Evolutionary conservation across 2,329 filamentous ascomycete species (phyloP).

Genomic region (Sordariomycetes sp.): DNA sequence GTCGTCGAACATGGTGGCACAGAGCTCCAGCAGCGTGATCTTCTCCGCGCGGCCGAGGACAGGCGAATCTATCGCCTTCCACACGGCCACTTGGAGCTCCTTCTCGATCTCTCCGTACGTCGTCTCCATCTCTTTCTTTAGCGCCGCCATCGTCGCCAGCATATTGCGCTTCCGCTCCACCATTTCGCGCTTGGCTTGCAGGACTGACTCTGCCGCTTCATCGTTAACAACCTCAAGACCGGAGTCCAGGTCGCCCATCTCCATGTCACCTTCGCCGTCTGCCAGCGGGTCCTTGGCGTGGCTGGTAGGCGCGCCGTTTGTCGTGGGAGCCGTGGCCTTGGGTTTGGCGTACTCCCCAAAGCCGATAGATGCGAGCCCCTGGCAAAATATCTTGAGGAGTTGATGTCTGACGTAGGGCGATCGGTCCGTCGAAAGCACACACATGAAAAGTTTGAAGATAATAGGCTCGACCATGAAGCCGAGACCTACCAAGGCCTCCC

Average conservation of each 20-base stretch:
- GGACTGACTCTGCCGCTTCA: constrained; percentile 27
- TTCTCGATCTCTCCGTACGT: constrained; percentile 25
- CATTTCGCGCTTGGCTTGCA: constrained; percentile 50
- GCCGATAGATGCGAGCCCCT: constrained; percentile 51
- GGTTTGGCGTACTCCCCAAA: constrained; percentile 47
- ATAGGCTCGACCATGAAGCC: constrained; percentile 44
- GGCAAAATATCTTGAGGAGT: constrained; percentile 47
- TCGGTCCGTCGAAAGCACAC: constrained; percentile 47
- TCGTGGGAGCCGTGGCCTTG: background rate
- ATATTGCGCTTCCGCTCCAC: constrained; percentile 56
- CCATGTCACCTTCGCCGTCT: constrained; percentile 7
- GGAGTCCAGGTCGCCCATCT: constrained; percentile 19
- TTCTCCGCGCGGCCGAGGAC: constrained; percentile 28
- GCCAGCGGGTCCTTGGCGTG: constrained; percentile 14
- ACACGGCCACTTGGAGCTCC: constrained; percentile 29
- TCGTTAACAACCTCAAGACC: constrained; percentile 30
- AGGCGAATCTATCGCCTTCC: constrained; percentile 28
- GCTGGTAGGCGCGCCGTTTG: background rate
- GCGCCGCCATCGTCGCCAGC: constrained; percentile 37
- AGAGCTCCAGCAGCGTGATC: constrained; percentile 30
- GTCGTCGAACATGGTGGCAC: constrained; percentile 35
- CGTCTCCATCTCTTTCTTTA: constrained; percentile 32
- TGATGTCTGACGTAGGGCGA: constrained; percentile 53
- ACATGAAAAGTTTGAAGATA: constrained; percentile 46
- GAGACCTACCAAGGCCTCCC: constrained; percentile 53